These are phyloP conservation scores for Lactifluus hygrophoroides DNA, from an alignment of 768 basidiomycete species.

Conservation along the genomic window DNA sequence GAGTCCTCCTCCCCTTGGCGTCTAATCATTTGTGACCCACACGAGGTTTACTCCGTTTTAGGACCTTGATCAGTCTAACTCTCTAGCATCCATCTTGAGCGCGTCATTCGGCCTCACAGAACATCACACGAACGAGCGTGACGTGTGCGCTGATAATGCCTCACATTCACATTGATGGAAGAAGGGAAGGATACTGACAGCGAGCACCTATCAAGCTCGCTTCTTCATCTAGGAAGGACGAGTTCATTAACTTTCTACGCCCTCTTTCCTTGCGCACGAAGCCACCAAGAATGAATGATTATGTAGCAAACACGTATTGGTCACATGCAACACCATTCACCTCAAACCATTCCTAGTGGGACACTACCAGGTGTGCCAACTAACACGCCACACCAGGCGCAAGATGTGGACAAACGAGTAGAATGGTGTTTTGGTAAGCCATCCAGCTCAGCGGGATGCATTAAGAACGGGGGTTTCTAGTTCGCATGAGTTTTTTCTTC, in stretches of 20 bases:
- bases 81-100: background rate
- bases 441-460: too few relatives aligned
- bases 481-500: too few relatives aligned
- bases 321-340: background rate
- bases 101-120: background rate
- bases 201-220: background rate
- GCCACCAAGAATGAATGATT: background rate
- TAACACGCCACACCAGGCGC: too few relatives aligned
- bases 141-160: background rate
- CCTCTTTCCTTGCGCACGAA: background rate
- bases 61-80: too few relatives aligned
- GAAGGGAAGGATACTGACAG: background rate
- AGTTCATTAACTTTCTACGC: background rate
- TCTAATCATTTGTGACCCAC: too few relatives aligned
- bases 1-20: too few relatives aligned
- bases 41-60: too few relatives aligned
- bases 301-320: background rate
- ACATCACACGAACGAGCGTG: background rate
- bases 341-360: background rate
- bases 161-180: too few relatives aligned
- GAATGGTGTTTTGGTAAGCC: too few relatives aligned
- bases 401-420: too few relatives aligned
- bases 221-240: background rate
- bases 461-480: too few relatives aligned
- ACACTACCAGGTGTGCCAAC: too few relatives aligned